Percentiles rank a stretch among this genome's conserved stretches.
Evolutionary conservation across 371 early-diverging fungal species (phyloP).

Genomic region (Apophysomyces trapeziformis): DNA sequence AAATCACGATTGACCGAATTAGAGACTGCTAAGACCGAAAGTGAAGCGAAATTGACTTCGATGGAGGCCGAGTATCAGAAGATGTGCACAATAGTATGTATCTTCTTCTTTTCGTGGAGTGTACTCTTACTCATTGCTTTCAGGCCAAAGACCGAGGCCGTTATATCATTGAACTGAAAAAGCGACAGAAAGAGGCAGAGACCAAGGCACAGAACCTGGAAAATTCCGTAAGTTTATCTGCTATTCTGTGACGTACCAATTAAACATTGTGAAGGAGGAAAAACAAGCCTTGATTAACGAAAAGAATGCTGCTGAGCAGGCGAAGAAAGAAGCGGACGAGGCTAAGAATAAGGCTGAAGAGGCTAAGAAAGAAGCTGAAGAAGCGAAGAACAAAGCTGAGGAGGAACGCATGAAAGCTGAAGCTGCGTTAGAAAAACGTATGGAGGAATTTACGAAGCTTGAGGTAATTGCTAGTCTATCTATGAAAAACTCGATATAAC

Average conservation of each 20-base stretch:
- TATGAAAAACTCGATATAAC: background rate
- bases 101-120: background rate
- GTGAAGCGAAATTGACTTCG: constrained; percentile 10
- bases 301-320: constrained; percentile 10
- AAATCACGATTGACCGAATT: constrained; percentile 17
- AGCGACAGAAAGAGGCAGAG: constrained; percentile 16
- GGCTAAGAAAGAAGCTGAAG: constrained; percentile 13
- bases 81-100: background rate
- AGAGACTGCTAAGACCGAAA: constrained; percentile 11
- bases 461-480: constrained; percentile 14
- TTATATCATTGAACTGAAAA: constrained; percentile 21
- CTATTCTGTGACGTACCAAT: background rate
- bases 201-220: constrained; percentile 4
- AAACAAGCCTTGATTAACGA: constrained; percentile 12
- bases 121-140: background rate
- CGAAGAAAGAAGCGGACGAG: constrained; percentile 5
- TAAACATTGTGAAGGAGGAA: constrained; percentile 1
- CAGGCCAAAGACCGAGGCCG: constrained; percentile 24
- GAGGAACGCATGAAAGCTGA: constrained; percentile 11
- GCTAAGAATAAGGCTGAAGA: constrained; percentile 11
- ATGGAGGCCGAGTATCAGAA: constrained; percentile 5
- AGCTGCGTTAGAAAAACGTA: constrained; percentile 12
- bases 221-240: constrained; percentile 2
- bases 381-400: constrained; percentile 5
- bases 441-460: constrained; percentile 13